Evolutionary conservation across 345 rosid genomes (phyloP).

Genomic region (Hirschfeldia incana): DNA sequence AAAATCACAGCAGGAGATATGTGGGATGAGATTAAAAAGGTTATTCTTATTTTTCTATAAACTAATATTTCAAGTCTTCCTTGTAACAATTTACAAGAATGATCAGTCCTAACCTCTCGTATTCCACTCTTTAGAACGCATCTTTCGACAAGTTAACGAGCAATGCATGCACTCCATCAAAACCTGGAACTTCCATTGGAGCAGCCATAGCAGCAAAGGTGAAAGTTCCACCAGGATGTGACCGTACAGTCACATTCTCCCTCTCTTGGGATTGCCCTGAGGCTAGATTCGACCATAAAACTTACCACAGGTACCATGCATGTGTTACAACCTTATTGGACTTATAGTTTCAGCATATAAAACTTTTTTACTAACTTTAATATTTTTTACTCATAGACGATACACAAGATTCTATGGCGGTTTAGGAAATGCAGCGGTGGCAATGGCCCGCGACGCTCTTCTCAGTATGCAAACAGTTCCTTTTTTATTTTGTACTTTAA

Average conservation of each 20-base stretch:
- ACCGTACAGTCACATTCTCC: conserved; percentile 69
- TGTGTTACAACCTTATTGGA: neutral
- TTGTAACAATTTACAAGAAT: neutral
- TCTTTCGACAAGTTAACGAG: conserved; percentile 63
- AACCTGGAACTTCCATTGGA: conserved; percentile 85
- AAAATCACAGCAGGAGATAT: conserved; percentile 74
- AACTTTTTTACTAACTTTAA: neutral
- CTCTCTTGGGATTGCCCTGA: conserved; percentile 98
- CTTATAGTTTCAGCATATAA: neutral
- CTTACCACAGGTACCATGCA: conserved; percentile 65
- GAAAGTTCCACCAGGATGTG: conserved; percentile 66
- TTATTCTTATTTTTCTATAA: conserved; percentile 10
- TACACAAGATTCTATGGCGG: conserved; percentile 85
- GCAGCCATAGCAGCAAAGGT: conserved; percentile 88
- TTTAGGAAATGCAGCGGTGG: conserved; percentile 76
- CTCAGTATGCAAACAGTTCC: conserved; percentile 46
- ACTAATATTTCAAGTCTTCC: neutral
- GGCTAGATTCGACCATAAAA: conserved; percentile 61
- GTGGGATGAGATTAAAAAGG: conserved; percentile 95
- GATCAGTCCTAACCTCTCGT: neutral
- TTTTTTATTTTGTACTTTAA: neutral
- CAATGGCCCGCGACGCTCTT: conserved; percentile 80
- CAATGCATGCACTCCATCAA: conserved; percentile 53
- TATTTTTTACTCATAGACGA: conserved; percentile 49
- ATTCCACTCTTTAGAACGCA: conserved; percentile 49